phyloP scores from a whole-genome alignment of 257 asterid genomes.

The Rauvolfia tetraphylla region DNA sequence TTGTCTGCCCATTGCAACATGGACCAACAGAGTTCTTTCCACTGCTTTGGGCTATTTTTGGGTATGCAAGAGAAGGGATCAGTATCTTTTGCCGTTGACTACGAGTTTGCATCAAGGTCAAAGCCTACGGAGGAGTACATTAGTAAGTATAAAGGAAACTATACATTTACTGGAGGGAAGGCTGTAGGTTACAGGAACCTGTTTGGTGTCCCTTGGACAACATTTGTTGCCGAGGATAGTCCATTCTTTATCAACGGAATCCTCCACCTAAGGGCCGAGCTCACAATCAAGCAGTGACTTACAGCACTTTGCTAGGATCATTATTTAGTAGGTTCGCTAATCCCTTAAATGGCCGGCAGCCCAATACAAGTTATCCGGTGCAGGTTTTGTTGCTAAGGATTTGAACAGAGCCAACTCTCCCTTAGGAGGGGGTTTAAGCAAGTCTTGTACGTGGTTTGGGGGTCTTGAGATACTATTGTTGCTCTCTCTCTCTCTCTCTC shows the following conservation, averaged over 20 bases:
- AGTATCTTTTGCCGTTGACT: constrained; percentile 57
- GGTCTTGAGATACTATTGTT: not conserved
- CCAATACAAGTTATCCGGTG: not conserved
- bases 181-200: constrained; percentile 71
- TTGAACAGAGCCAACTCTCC: not conserved
- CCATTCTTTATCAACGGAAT: constrained; percentile 62
- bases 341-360: constrained; percentile 6
- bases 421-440: not conserved
- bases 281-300: constrained; percentile 43
- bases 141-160: constrained; percentile 62
- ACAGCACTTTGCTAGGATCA: not conserved
- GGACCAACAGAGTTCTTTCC: constrained; percentile 61
- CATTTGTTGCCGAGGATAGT: constrained; percentile 58
- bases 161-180: constrained; percentile 64
- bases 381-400: not conserved
- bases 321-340: not conserved
- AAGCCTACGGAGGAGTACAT: constrained; percentile 51
- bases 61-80: constrained; percentile 81
- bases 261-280: constrained; percentile 77
- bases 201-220: constrained; percentile 57
- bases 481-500: not conserved
- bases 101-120: constrained; percentile 61
- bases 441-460: constrained; percentile 4
- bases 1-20: constrained; percentile 78
- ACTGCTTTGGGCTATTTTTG: constrained; percentile 76